Evolutionary conservation across 257 asterid genomes (phyloP), one percentile per base, ranked within the genome.

Genomic region (Capsicum chinense): DNA sequence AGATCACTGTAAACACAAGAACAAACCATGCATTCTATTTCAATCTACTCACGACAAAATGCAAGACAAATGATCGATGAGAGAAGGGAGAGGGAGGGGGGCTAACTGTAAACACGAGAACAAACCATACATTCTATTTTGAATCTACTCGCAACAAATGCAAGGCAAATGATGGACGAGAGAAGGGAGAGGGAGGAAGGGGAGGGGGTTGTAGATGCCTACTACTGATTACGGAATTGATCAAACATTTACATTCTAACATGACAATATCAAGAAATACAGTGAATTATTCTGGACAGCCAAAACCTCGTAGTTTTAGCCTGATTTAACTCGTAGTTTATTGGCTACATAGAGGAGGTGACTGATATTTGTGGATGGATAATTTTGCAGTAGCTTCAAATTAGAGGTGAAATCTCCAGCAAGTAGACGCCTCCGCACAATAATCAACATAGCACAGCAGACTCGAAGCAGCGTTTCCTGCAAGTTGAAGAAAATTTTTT

Each of bases 361-460:
- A 88, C 97, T 92, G 90, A 94, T 92, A 89, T 94, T 94, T 84
- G 98, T 88, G 12, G 95, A 85, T 5, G 99, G 99, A 84, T 93
- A 95, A 83, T 92, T 90, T 88, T 95, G 99, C 70, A 94, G 96
- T 81, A 95, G 87, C 90, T 95, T 94, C 81, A 95, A 91, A 92
- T 95, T 95, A 47, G 98, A 90, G 35, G 98, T 95, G 89, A 95
- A 95, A 88, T 95, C 99, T 5, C 98, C 98, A 56, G 97, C 99
- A 76, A 95, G 97, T 60, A 95, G 86, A 50, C 98, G 96, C 93
- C 91, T 94, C 85, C 98, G 88, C 7, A 94, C 96, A 7, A 94
- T 92, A 68, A 95, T 87, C 87, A 95, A 92, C 99, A 94, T 95
- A 7, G 99, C 97, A 73, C 99, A 95, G 86, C 98, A 95, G 66